These are phyloP conservation scores for Penicillium nucicola DNA, from an alignment of 495 filamentous ascomycete genomes.

Conservation along the genomic window DNA sequence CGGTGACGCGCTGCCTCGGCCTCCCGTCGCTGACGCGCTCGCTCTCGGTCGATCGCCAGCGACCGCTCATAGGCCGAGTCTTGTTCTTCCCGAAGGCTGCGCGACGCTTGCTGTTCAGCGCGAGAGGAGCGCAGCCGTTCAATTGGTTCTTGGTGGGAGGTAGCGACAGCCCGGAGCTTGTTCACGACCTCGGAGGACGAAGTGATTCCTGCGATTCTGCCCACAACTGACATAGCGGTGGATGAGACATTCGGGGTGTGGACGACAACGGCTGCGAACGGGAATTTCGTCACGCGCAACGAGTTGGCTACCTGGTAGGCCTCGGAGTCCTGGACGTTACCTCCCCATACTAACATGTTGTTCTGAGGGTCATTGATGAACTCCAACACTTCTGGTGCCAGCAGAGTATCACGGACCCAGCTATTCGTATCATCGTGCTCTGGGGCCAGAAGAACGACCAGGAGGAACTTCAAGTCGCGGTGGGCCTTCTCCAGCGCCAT, in stretches of 20 bases:
- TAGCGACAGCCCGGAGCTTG: conserved; percentile 66
- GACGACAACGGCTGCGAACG: conserved; percentile 78
- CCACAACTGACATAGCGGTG: conserved; percentile 81
- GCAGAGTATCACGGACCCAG: conserved; percentile 81
- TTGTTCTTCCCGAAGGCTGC: conserved; percentile 77
- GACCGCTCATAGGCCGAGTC: conserved; percentile 91
- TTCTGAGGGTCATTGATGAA: conserved; percentile 71
- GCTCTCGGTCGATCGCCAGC: conserved; percentile 81
- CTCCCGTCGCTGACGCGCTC: conserved; percentile 68
- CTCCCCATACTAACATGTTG: conserved; percentile 84
- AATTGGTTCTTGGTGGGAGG: conserved; percentile 66
- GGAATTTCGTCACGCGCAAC: conserved; percentile 83
- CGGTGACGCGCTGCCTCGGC: conserved; percentile 64
- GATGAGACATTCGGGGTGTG: conserved; percentile 79
- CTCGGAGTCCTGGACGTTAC: conserved; percentile 87
- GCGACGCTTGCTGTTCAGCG: conserved; percentile 71
- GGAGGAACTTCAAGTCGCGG: conserved; percentile 81
- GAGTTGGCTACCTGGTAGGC: conserved; percentile 85
- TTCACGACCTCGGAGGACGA: conserved; percentile 63
- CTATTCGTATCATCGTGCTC: conserved; percentile 88
- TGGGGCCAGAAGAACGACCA: conserved; percentile 80
- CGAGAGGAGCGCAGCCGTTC: conserved; percentile 64
- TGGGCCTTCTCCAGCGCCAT: conserved; percentile 87
- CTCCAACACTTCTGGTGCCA: conserved; percentile 65
- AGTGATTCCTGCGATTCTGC: conserved; percentile 68